Percentiles rank a stretch among this genome's conserved stretches.
Evolutionary conservation across 306 rosid genomes (phyloP).

Genomic region (Castanopsis chinensis): DNA sequence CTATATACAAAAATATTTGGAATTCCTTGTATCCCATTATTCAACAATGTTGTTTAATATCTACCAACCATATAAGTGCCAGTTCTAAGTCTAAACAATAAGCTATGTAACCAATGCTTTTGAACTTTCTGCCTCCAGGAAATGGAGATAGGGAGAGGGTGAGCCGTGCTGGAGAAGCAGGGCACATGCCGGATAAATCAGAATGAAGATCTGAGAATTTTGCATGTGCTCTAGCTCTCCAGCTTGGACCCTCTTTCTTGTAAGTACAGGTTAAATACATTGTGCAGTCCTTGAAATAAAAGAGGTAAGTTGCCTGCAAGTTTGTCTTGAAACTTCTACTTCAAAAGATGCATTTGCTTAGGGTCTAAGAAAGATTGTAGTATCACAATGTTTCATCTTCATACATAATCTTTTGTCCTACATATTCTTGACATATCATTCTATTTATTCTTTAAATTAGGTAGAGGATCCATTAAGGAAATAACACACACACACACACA

Average conservation of each 20-base stretch:
- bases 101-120: background rate
- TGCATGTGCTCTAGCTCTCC: constrained; percentile 62
- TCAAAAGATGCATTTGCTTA: background rate
- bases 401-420: background rate
- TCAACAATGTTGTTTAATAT: background rate
- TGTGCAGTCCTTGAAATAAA: background rate
- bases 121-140: constrained; percentile 10
- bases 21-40: constrained; percentile 15
- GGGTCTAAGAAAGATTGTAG: background rate
- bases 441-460: background rate
- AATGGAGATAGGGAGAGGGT: constrained; percentile 27
- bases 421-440: background rate
- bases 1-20: background rate
- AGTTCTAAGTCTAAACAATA: background rate
- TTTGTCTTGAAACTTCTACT: background rate
- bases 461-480: background rate
- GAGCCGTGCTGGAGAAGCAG: constrained; percentile 86
- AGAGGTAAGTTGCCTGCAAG: constrained; percentile 11
- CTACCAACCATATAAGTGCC: background rate
- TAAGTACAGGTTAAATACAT: background rate
- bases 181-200: constrained; percentile 62
- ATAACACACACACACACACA: background rate
- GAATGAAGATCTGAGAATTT: constrained; percentile 28
- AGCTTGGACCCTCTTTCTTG: constrained; percentile 57
- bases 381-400: constrained; percentile 6